These are phyloP conservation scores for Entomophthora muscae DNA, from an alignment of 371 early-diverging fungal genomes.

Conservation along the genomic window DNA sequence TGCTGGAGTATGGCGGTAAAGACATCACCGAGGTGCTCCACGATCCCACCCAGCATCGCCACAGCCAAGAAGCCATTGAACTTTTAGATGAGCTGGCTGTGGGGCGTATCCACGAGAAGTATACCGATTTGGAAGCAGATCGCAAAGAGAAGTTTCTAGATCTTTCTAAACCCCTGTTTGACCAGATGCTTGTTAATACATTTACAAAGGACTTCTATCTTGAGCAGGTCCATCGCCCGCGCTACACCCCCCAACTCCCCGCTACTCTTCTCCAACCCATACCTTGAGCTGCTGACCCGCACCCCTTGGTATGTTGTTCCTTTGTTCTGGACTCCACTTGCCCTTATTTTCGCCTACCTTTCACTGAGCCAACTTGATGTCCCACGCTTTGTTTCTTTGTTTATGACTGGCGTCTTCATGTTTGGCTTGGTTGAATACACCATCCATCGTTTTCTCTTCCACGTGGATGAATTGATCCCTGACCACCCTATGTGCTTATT, in stretches of 20 bases:
- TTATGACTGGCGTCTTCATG: slow-evolving; percentile 43
- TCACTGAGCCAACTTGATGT: neutral
- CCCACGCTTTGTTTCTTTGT: slow-evolving; percentile 11
- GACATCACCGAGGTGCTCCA: slow-evolving; percentile 54
- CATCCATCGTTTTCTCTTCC: slow-evolving; percentile 86
- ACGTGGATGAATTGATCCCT: slow-evolving; percentile 70
- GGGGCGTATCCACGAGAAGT: slow-evolving; percentile 23
- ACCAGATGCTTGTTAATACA: slow-evolving; percentile 50
- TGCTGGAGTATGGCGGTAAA: slow-evolving; percentile 54
- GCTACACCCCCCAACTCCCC: slow-evolving; percentile 61
- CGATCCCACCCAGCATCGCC: slow-evolving; percentile 54
- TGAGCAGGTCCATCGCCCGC: slow-evolving; percentile 79
- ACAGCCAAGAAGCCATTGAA: slow-evolving; percentile 68
- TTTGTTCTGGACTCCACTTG: slow-evolving; percentile 55
- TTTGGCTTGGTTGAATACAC: slow-evolving; percentile 75
- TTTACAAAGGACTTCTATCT: slow-evolving; percentile 69
- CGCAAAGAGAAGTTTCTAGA: slow-evolving; percentile 59
- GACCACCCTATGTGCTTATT: slow-evolving; percentile 55
- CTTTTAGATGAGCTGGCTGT: slow-evolving; percentile 65
- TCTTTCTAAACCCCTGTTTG: slow-evolving; percentile 55
- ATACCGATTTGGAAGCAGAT: slow-evolving; percentile 25
- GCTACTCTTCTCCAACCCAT: slow-evolving; percentile 49
- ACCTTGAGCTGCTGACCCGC: slow-evolving; percentile 59
- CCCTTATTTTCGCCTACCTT: slow-evolving; percentile 10
- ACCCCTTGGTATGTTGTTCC: slow-evolving; percentile 93